phyloP scores from a whole-genome alignment of 768 basidiomycete genomes.

The Trametes maxima region DNA sequence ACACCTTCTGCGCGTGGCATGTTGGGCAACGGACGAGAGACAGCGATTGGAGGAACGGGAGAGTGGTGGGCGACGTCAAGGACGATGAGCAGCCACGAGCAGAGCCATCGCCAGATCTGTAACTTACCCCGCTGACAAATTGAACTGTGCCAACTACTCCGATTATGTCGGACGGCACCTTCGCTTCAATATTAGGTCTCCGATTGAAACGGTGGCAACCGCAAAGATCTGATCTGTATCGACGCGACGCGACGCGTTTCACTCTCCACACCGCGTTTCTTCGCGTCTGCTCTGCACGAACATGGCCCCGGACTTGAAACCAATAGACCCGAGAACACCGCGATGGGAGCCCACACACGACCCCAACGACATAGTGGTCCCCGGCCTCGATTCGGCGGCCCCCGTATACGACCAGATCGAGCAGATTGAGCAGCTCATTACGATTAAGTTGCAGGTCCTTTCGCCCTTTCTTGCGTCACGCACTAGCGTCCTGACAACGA shows the following conservation, averaged over 20 bases:
- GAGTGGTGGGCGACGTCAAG: conserved; percentile 3
- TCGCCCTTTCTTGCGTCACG: not conserved
- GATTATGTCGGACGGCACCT: not conserved
- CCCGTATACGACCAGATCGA: conserved; percentile 83
- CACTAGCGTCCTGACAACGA: not conserved
- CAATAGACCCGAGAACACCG: conserved; percentile 61
- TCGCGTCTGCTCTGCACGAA: not conserved
- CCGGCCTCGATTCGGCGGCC: conserved; percentile 72
- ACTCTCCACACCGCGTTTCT: not conserved
- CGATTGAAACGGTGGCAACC: not conserved
- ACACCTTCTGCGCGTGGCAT: conserved; percentile 89
- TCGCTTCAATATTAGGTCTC: not conserved
- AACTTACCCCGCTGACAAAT: conserved; percentile 4
- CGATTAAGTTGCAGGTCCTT: conserved; percentile 82
- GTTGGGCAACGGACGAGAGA: conserved; percentile 23
- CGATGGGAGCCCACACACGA: conserved; percentile 70
- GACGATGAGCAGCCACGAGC: not conserved
- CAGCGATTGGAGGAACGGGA: not conserved
- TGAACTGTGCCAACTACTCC: not conserved
- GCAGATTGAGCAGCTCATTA: conserved; percentile 94
- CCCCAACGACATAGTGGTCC: conserved; percentile 64
- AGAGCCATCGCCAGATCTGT: not conserved
- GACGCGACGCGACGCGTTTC: conserved; percentile 18
- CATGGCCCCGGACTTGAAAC: conserved; percentile 35
- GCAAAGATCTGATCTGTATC: not conserved